Evolutionary conservation across 495 filamentous ascomycete genomes (phyloP), one percentile per base, ranked within the genome.

Genomic region (Letharia columbiana): DNA sequence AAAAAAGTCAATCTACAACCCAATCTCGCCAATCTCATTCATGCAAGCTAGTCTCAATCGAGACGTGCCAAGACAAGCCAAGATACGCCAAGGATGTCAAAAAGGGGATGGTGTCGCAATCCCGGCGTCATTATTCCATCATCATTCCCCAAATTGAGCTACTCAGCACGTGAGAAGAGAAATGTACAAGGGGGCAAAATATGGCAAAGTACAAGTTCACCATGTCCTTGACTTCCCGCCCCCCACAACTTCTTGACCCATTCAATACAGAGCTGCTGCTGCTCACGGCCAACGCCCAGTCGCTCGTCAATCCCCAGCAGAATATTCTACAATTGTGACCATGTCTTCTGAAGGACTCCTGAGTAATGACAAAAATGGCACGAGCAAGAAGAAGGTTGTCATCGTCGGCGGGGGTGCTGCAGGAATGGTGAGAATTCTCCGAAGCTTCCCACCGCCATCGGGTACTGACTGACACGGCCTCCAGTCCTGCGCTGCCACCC

Each of bases 401-500:
- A 74, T 89, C 37, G 79, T 89, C 56, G 86, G 86, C 4, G 86
- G 83, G 28, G 86, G 86, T 7, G 86, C 86, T 59, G 86, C 86
- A 62, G 86, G 86, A 28, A 84, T 84, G 82, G 81, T 83, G 67
- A 54, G 69, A 68, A 18, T 1, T 18, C 35, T 35, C 33, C 11
- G 12, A 54, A 2, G 23, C 15, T n/a, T n/a, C 2, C n/a, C 11
- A 47, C 1, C 1, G 2, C n/a, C 7, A 10, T 28, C 3, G 4
- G n/a, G 56, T 17, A 18, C 39, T 62, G 40, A 42, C 61, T 69
- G 52, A 71, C 44, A 23, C 61, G 44, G 68, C 54, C 23, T 41
- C 56, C 20, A 70, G 90, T 88, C 90, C 23, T 91, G 90, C 71
- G 89, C 90, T 12, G 80, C 86, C 28, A 87, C 88, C 18, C 79